Conservation (phyloP, 139 green algal species). For the Chlamydomonas asymmetrica region DNA sequence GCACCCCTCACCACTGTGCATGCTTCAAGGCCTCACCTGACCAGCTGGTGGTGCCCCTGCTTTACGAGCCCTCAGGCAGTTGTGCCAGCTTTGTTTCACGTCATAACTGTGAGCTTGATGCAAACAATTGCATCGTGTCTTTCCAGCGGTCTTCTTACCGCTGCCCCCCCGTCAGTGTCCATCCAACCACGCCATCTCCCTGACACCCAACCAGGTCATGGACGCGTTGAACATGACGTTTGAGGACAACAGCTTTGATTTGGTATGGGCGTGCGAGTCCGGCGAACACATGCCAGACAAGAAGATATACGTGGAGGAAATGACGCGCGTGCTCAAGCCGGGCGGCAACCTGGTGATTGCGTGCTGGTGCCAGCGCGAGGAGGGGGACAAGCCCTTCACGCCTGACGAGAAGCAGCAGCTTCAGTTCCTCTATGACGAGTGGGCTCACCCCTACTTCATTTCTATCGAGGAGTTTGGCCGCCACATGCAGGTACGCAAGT, state of each 20-base stretch:
- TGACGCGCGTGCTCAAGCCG: slow-evolving; percentile 89
- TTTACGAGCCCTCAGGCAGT: too few relatives aligned
- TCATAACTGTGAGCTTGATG: too few relatives aligned
- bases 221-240: slow-evolving; percentile 92
- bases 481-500: slow-evolving; percentile 71
- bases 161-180: too few relatives aligned
- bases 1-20: too few relatives aligned
- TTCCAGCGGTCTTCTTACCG: too few relatives aligned
- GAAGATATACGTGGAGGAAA: slow-evolving; percentile 90
- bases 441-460: slow-evolving; percentile 95
- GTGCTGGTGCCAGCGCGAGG: slow-evolving; percentile 93
- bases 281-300: slow-evolving; percentile 99
- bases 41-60: too few relatives aligned
- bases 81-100: too few relatives aligned
- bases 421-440: slow-evolving; percentile 94
- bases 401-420: slow-evolving; percentile 75
- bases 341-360: slow-evolving; percentile 84
- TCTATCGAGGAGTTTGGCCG: slow-evolving; percentile 89
- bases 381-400: slow-evolving; percentile 64
- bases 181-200: neutral
- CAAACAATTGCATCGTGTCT: too few relatives aligned
- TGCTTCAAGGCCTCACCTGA: too few relatives aligned
- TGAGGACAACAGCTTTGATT: slow-evolving; percentile 87
- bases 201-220: slow-evolving; percentile 76
- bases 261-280: slow-evolving; percentile 97